phyloP scores from a whole-genome alignment of 2,329 filamentous ascomycete genomes.

The Fusarium secorum region DNA sequence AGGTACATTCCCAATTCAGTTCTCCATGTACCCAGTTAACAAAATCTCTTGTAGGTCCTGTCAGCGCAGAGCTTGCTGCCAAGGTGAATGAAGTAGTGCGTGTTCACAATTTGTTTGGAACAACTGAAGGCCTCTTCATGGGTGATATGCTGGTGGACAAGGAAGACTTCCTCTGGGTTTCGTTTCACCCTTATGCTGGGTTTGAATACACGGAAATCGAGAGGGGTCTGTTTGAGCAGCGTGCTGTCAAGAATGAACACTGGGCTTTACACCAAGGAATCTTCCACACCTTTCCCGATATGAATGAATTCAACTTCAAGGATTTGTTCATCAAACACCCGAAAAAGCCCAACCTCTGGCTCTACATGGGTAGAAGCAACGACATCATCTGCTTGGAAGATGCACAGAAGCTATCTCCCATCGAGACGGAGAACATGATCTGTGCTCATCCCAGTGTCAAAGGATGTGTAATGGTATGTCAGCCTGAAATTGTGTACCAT shows the following conservation, averaged over 20 bases:
- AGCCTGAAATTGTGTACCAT: accelerated
- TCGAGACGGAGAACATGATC: not conserved
- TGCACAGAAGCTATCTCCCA: not conserved
- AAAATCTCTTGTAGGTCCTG: not conserved
- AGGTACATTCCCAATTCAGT: not conserved
- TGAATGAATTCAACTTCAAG: not conserved
- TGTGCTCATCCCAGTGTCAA: not conserved
- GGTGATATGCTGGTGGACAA: not conserved
- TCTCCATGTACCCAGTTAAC: accelerated
- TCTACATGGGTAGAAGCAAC: not conserved
- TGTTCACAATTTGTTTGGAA: not conserved
- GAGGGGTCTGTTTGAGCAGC: not conserved
- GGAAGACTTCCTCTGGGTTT: not conserved
- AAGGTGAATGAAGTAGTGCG: not conserved
- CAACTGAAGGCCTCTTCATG: not conserved
- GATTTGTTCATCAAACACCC: not conserved
- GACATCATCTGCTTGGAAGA: not conserved
- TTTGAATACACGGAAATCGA: not conserved
- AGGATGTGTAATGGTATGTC: not conserved
- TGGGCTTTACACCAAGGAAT: not conserved
- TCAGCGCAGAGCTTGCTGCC: not conserved
- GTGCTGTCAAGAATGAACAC: not conserved
- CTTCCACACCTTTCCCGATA: not conserved
- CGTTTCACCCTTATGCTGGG: not conserved
- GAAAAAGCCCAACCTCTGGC: not conserved